Conservation (phyloP, 495 filamentous ascomycete species). For the Collariella sp. region DNA sequence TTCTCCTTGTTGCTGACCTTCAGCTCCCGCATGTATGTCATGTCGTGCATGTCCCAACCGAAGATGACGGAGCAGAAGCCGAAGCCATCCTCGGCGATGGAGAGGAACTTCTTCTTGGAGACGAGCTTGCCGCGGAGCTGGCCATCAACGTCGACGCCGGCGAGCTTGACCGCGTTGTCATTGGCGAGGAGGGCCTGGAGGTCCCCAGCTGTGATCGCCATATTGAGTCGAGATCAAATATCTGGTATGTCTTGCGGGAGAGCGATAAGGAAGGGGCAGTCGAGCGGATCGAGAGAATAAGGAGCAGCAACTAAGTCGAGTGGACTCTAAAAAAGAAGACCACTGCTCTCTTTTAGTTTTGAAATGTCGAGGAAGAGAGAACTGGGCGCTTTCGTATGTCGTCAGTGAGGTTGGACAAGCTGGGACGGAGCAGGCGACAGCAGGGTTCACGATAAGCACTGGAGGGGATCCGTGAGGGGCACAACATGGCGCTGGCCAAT, state of each 20-base stretch:
- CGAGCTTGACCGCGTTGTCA: slow-evolving; percentile 85
- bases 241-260: not conserved
- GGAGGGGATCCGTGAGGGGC: not conserved
- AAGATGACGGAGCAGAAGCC: slow-evolving; percentile 97
- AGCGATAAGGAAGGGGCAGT: too few species aligned
- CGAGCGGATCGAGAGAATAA: too few species aligned
- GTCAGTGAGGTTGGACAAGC: not conserved
- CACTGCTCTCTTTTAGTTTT: too few species aligned
- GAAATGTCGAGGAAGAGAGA: not conserved
- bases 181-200: slow-evolving; percentile 57
- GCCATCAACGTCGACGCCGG: slow-evolving; percentile 87
- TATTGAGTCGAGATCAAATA: not conserved
- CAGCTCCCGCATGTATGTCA: slow-evolving; percentile 76
- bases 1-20: slow-evolving; percentile 87
- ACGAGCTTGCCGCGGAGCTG: slow-evolving; percentile 87
- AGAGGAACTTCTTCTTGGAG: slow-evolving; percentile 92
- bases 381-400: not conserved
- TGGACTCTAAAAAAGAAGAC: too few species aligned
- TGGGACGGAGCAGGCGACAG: not conserved
- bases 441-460: not conserved
- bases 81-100: slow-evolving; percentile 73
- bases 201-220: slow-evolving; percentile 47
- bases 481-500: not conserved
- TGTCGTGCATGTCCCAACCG: slow-evolving; percentile 98
- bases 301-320: too few species aligned